Evolutionary conservation across 202 grass and related monocot genomes (phyloP).

Genomic region (Panicum virgatum): DNA sequence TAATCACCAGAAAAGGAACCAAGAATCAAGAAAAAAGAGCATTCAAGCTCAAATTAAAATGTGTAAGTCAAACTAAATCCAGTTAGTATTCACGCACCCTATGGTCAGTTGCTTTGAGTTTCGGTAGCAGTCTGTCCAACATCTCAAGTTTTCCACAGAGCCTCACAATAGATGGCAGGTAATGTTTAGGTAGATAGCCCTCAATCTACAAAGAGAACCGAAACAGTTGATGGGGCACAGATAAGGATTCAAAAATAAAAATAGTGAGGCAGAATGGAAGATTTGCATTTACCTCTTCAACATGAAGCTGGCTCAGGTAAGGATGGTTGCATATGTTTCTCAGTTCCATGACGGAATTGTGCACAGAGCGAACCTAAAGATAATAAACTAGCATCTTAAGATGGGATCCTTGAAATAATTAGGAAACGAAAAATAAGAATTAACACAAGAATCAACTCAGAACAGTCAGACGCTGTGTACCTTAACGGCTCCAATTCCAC

Average conservation of each 20-base stretch:
- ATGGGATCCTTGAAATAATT: conserved; percentile 16
- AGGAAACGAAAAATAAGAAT: conserved; percentile 35
- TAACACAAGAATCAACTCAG: conserved; percentile 31
- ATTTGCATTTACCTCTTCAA: conserved; percentile 73
- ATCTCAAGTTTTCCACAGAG: conserved; percentile 99
- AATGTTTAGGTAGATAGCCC: conserved; percentile 87
- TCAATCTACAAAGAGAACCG: conserved; percentile 73
- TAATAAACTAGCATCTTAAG: conserved; percentile 37
- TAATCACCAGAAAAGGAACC: conserved; percentile 19
- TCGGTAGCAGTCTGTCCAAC: conserved; percentile 91
- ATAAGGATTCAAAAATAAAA: conserved; percentile 20
- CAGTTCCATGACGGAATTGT: conserved; percentile 98
- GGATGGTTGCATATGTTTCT: conserved; percentile 99
- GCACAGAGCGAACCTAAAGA: conserved; percentile 77
- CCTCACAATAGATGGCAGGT: conserved; percentile 83
- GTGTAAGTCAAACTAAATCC: conserved; percentile 8
- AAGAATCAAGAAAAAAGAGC: not conserved
- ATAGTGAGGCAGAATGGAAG: conserved; percentile 14
- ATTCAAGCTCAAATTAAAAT: conserved; percentile 5
- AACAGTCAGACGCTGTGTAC: conserved; percentile 41
- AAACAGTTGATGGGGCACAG: conserved; percentile 15
- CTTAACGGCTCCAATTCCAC: conserved; percentile 86
- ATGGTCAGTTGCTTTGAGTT: conserved; percentile 96
- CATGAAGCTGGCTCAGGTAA: conserved; percentile 94
- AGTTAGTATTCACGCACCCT: conserved; percentile 54